Evolutionary conservation across 805 yeast genomes (phyloP), one percentile per base, ranked within the genome.

Genomic region (Suhomyces sp.): DNA sequence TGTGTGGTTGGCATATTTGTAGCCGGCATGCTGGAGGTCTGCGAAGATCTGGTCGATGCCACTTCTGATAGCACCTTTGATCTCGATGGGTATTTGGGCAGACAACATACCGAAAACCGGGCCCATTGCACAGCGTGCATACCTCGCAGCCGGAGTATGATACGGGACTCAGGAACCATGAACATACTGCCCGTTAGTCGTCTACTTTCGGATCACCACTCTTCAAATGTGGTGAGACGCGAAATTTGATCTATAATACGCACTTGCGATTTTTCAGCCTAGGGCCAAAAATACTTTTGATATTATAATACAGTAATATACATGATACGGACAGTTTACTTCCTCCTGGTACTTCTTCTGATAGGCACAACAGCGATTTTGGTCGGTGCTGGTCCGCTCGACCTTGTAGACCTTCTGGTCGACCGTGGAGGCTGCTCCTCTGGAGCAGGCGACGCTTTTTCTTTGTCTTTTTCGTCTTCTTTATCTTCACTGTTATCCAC

Each of bases 271-370:
- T 27, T 27, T 27, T 27, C 31, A 27, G 31, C 31, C 31, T 27
- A 27, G 10, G 10, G 29, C 29, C 29, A 27, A 27, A 27, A 12
- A 12, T 37, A 19, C 13, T 37, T 5, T 15, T 19, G 3, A 17
- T 19, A 17, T 10, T 37, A 37, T 37, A 37, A 22, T 37, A 37
- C 41, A 37, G 12, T 37, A 37, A 37, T 37, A 37, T 37, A 37
- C 21, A 37, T n/a, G 15, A 19, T 17, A 37, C 41, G 9, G 17
- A 37, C 17, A 37, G 3, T 10, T 31, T 44, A 56, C 51, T 53
- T 57, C 49, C 49, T 55, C 27, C 58, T 33, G 35, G 54, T 45
- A 21, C 60, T 55, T 47, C 58, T 55, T 47, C 60, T 54, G 10
- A 53, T 31, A 6, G 58, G 60, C 10, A 22, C 54, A 15, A n/a